Conservation (phyloP, 2,329 filamentous ascomycete genomes). For the Thelonectria rubi region DNA sequence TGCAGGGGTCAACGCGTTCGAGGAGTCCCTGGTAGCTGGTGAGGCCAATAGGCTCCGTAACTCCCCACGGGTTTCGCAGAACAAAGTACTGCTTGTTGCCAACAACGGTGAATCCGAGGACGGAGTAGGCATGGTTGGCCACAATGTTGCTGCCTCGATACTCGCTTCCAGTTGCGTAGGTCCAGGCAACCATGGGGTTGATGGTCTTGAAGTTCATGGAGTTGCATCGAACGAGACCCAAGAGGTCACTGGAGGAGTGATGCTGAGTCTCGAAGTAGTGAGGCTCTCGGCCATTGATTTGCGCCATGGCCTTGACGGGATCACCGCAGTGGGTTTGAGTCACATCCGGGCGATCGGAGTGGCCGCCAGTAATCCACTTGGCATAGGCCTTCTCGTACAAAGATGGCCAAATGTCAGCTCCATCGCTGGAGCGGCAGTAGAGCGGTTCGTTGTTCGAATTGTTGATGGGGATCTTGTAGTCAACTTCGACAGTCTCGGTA, state of each 20-base stretch:
- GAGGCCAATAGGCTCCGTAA: slow-evolving; percentile 53
- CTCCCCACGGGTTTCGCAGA: slow-evolving; percentile 56
- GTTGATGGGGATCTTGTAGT: slow-evolving; percentile 55
- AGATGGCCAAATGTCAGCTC: slow-evolving; percentile 54
- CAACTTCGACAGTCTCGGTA: slow-evolving; percentile 52
- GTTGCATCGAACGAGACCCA: slow-evolving; percentile 51
- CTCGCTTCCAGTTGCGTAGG: slow-evolving; percentile 49
- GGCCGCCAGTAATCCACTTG: slow-evolving; percentile 51
- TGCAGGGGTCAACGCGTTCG: slow-evolving; percentile 48
- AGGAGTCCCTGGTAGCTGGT: slow-evolving; percentile 52
- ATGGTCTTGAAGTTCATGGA: slow-evolving; percentile 55
- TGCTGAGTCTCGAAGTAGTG: slow-evolving; percentile 48
- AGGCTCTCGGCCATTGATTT: slow-evolving; percentile 52
- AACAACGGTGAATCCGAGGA: slow-evolving; percentile 50
- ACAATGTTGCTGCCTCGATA: slow-evolving; percentile 54
- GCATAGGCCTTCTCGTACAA: slow-evolving; percentile 60
- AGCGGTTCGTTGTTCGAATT: slow-evolving; percentile 54
- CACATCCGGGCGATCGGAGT: slow-evolving; percentile 51
- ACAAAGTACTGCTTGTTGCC: slow-evolving; percentile 53
- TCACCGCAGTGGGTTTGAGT: slow-evolving; percentile 53
- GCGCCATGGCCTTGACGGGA: slow-evolving; percentile 56
- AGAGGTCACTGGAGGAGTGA: slow-evolving; percentile 46
- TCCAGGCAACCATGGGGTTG: slow-evolving; percentile 54
- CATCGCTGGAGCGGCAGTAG: slow-evolving; percentile 53
- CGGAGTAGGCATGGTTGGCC: slow-evolving; percentile 56